Evolutionary conservation across 2,329 filamentous ascomycete species (phyloP), one percentile per base, ranked within the genome.

Genomic region (Orbilia ellipsospora): DNA sequence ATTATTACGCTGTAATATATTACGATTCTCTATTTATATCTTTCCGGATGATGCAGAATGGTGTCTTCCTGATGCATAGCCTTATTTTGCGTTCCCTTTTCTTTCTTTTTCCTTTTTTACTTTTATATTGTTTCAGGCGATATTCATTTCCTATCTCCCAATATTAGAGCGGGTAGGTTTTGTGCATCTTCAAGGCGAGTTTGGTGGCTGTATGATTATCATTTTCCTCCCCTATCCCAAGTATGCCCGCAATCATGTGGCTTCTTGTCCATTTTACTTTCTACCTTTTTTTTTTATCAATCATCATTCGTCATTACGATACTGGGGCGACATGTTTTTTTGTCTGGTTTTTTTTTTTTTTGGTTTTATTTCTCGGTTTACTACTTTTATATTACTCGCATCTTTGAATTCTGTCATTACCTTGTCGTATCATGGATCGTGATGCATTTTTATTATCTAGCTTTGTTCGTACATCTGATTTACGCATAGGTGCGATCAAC

Each of bases 201-300:
- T 75, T 69, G 72, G 72, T 69, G 72, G 72, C 64, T 75, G 72
- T 75, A 75, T 75, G 72, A 75, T 69, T 75, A 75, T 50, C 55
- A 68, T 56, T 44, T 61, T 73, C 42, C 60, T 12, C 48, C 20
- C 79, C 79, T 78, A 79, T 80, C 79, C 80, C 79, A 66, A 65
- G 54, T 59, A 16, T 16, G 45, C 36, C 26, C 31, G 5, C 31
- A 36, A 36, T 10, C 31, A 36, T 36, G 31, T 10, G 31, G 31
- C 31, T 36, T 36, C 6, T 36, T 36, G 5, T 36, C 31, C 10
- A 36, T 36, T 36, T 36, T 36, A 36, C 31, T 10, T 36, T 36
- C 20, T 52, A 23, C 16, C 13, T 8, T 18, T 23, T 23, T 8
- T 18, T 23, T 23, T 23, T 23, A 23, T 23, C 23, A 23, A 20